A percentile compares a stretch with the other conserved stretches of the same genome.
Evolutionary conservation across 2,329 filamentous ascomycete species (phyloP).

Genomic region (Dichotomopilus funicola): DNA sequence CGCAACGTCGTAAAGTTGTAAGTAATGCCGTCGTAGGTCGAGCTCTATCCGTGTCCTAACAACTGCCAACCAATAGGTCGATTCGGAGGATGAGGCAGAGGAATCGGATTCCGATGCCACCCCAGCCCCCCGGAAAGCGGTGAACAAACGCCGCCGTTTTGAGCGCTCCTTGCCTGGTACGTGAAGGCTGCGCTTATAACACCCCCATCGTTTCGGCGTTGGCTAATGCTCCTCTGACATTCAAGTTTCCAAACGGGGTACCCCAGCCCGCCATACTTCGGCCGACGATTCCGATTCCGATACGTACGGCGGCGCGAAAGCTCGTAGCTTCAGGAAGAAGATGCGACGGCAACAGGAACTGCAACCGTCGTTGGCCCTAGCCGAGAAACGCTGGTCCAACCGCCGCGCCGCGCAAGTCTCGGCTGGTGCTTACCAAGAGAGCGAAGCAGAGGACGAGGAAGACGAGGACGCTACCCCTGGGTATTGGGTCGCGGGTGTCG

Average conservation of each 20-base stretch:
- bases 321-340: conserved; percentile 25
- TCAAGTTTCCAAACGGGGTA: conserved; percentile 26
- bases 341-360: conserved; percentile 26
- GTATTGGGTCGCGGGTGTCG: conserved; percentile 62
- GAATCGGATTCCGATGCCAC: conserved; percentile 68
- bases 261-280: conserved; percentile 25
- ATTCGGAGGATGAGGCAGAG: conserved; percentile 56
- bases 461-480: conserved; percentile 61
- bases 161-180: conserved; percentile 59
- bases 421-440: conserved; percentile 51
- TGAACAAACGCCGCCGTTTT: conserved; percentile 66
- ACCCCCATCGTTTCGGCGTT: not conserved
- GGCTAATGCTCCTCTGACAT: conserved; percentile 4
- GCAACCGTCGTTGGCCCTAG: conserved; percentile 21
- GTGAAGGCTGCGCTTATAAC: conserved; percentile 22
- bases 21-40: conserved; percentile 24
- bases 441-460: conserved; percentile 53
- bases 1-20: conserved; percentile 53
- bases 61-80: conserved; percentile 32
- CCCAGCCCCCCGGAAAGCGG: conserved; percentile 49
- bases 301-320: conserved; percentile 27
- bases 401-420: conserved; percentile 27
- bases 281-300: conserved; percentile 26
- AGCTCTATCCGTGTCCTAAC: conserved; percentile 18
- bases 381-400: conserved; percentile 27